phyloP scores from a whole-genome alignment of 805 yeast species.

The Komagataella pastoris region DNA sequence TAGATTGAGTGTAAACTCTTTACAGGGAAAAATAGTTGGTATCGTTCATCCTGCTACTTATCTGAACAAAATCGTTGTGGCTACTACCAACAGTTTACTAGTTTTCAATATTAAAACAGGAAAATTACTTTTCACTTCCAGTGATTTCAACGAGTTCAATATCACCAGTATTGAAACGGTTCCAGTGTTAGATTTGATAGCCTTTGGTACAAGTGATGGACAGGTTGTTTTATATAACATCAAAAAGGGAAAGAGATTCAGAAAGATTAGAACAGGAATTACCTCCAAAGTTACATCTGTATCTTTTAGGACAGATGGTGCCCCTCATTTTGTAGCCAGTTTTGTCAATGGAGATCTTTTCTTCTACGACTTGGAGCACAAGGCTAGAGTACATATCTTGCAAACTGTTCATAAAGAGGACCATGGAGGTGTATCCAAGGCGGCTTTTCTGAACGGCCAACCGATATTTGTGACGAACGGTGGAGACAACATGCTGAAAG shows the following conservation, averaged over 20 bases:
- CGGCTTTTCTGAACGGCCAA: slow-evolving; percentile 76
- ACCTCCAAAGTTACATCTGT: slow-evolving; percentile 36
- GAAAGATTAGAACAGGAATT: slow-evolving; percentile 33
- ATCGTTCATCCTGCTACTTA: slow-evolving; percentile 82
- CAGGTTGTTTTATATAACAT: slow-evolving; percentile 53
- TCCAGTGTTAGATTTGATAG: slow-evolving; percentile 78
- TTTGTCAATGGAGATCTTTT: slow-evolving; percentile 69
- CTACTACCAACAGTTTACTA: slow-evolving; percentile 51
- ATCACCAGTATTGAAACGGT: slow-evolving; percentile 67
- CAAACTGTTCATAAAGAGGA: slow-evolving; percentile 60
- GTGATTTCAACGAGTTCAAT: slow-evolving; percentile 34
- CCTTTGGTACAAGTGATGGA: slow-evolving; percentile 65
- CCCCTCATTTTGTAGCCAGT: slow-evolving; percentile 71
- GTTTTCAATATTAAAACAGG: slow-evolving; percentile 71
- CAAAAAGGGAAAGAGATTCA: slow-evolving; percentile 44
- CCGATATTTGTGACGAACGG: slow-evolving; percentile 84
- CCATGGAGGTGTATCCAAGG: slow-evolving; percentile 67
- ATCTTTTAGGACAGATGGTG: slow-evolving; percentile 87
- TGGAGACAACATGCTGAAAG: slow-evolving; percentile 81
- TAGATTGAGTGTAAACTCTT: slow-evolving; percentile 37
- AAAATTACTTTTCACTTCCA: slow-evolving; percentile 39
- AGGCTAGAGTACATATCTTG: slow-evolving; percentile 63
- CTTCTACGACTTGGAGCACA: slow-evolving; percentile 69
- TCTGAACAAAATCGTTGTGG: slow-evolving; percentile 74
- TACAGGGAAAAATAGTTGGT: slow-evolving; percentile 62